phyloP scores from a whole-genome alignment of 345 rosid species.

The Heritiera fomes region DNA sequence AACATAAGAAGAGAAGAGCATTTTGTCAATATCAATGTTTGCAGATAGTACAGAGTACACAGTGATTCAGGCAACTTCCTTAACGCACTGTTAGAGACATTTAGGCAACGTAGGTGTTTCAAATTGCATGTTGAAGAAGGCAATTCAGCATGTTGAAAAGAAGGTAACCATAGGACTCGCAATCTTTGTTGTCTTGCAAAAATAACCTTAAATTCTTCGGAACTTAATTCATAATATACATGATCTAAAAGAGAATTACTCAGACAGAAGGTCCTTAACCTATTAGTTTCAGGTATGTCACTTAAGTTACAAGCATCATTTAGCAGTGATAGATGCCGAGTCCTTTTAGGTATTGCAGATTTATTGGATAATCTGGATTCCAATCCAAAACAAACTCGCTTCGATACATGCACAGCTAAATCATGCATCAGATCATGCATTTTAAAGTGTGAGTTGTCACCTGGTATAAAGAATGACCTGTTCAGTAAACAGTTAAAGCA shows the following conservation, averaged over 20 bases:
- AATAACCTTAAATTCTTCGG: not conserved
- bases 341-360: not conserved
- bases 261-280: not conserved
- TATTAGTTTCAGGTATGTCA: not conserved
- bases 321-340: not conserved
- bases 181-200: not conserved
- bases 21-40: not conserved
- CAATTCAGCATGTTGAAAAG: not conserved
- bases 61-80: constrained; percentile 5
- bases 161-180: constrained; percentile 8
- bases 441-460: not conserved
- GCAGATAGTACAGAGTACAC: not conserved
- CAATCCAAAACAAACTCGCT: not conserved
- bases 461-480: constrained; percentile 21
- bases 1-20: not conserved
- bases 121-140: not conserved
- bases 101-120: constrained; percentile 1
- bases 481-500: not conserved
- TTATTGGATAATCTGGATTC: not conserved
- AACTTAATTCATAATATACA: not conserved
- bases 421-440: constrained; percentile 29
- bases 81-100: not conserved
- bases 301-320: too few relatives aligned
- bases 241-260: not conserved
- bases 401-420: not conserved